Conservation (phyloP, 495 filamentous ascomycete genomes). For the Daldinia concentrica region DNA sequence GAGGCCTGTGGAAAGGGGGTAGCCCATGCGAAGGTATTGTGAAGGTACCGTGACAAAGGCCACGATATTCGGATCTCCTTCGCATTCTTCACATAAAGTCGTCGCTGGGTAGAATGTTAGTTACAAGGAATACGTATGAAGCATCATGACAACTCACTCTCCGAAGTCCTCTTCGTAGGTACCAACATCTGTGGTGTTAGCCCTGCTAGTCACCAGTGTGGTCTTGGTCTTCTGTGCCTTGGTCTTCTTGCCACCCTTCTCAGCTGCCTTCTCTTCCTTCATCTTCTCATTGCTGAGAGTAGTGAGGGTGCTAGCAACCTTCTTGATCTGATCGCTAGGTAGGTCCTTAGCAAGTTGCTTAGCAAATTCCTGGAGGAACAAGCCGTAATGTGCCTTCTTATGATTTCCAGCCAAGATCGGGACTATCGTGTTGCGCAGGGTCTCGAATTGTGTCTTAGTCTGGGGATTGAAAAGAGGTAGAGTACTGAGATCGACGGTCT, state of each 20-base stretch:
- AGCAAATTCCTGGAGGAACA: conserved; percentile 90
- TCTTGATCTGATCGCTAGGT: conserved; percentile 91
- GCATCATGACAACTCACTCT: conserved; percentile 66
- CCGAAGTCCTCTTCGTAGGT: conserved; percentile 81
- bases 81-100: conserved; percentile 61
- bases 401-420: conserved; percentile 76
- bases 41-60: conserved; percentile 10
- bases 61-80: conserved; percentile 9
- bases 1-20: neutral
- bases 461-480: conserved; percentile 88
- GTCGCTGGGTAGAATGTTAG: conserved; percentile 50
- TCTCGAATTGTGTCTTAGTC: conserved; percentile 84
- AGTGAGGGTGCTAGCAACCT: conserved; percentile 84
- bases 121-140: neutral
- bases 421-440: conserved; percentile 74
- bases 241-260: conserved; percentile 95
- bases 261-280: conserved; percentile 95
- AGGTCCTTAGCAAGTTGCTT: conserved; percentile 90
- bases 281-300: conserved; percentile 95
- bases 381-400: conserved; percentile 88
- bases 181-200: conserved; percentile 73
- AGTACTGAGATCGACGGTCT: conserved; percentile 78
- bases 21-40: conserved; percentile 1
- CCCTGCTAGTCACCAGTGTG: conserved; percentile 74
- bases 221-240: conserved; percentile 96